Percentiles rank a stretch among this genome's conserved stretches.
Conservation (phyloP, 129 eudicot species). For the Apium graveolens region DNA sequence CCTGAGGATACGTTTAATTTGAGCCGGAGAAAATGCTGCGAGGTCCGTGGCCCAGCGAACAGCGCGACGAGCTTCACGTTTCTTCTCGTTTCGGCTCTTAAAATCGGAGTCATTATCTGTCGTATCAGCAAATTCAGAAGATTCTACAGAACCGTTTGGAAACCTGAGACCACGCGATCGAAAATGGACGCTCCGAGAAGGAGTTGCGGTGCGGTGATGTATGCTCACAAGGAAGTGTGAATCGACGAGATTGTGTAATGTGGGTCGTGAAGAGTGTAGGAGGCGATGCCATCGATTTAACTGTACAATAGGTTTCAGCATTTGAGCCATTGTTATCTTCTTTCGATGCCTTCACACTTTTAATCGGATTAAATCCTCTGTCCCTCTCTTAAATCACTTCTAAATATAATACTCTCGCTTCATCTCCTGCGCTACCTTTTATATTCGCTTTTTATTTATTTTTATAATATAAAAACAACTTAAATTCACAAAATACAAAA, state of each 20-base stretch:
- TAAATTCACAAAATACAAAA: too few relatives aligned
- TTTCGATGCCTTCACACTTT: background rate
- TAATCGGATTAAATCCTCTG: too few relatives aligned
- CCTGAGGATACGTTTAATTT: slow-evolving; percentile 78
- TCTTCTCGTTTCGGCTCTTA: slow-evolving; percentile 76
- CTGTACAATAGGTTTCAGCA: slow-evolving; percentile 40
- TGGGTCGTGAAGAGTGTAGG: slow-evolving; percentile 11
- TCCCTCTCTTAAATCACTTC: too few relatives aligned
- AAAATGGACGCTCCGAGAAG: slow-evolving; percentile 25
- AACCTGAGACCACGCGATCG: slow-evolving; percentile 43
- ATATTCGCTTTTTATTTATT: too few relatives aligned
- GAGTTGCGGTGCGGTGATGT: slow-evolving; percentile 8
- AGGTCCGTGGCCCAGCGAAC: slow-evolving; percentile 82
- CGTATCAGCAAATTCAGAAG: slow-evolving; percentile 25
- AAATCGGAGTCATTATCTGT: slow-evolving; percentile 31
- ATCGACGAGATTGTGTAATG: slow-evolving; percentile 17
- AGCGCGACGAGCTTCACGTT: slow-evolving; percentile 77
- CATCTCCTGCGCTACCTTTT: too few relatives aligned
- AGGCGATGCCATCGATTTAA: slow-evolving; percentile 37
- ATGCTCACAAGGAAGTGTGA: slow-evolving; percentile 15
- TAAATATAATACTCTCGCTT: too few relatives aligned
- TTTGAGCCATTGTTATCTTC: slow-evolving; percentile 36
- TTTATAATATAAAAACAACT: too few relatives aligned
- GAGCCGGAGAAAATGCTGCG: slow-evolving; percentile 51
- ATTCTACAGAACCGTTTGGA: slow-evolving; percentile 20